Conservation (phyloP, 495 filamentous ascomycete species). For the Aspergillus nanangensis region DNA sequence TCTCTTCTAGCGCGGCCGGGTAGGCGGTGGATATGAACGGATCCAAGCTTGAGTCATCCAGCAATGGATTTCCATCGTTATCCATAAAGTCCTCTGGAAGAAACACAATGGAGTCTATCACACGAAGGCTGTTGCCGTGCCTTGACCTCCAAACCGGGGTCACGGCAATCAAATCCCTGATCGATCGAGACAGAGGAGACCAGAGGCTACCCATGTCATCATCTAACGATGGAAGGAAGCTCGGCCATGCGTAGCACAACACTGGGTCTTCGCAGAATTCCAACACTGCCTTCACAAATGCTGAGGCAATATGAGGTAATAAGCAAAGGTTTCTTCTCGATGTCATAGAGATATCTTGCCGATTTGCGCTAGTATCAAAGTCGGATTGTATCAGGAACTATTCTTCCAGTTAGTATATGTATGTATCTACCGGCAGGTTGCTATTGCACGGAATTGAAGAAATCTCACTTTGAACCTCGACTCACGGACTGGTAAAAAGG, state of each 20-base stretch:
- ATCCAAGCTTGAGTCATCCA: too few species aligned
- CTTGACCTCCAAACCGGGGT: too few species aligned
- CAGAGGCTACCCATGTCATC: too few species aligned
- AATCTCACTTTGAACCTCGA: slow-evolving; percentile 26
- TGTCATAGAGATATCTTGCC: slow-evolving; percentile 31
- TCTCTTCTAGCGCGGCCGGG: too few species aligned
- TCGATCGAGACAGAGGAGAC: too few species aligned
- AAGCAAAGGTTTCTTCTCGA: slow-evolving; percentile 16
- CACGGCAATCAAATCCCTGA: too few species aligned
- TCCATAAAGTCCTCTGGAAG: too few species aligned
- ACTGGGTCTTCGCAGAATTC: slow-evolving; percentile 19
- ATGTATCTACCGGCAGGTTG: background rate
- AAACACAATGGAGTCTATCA: too few species aligned
- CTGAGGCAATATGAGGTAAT: slow-evolving; percentile 12
- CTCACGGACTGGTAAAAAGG: slow-evolving; percentile 32
- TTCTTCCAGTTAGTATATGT: slow-evolving; percentile 6
- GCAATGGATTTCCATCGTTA: too few species aligned
- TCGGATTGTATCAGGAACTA: slow-evolving; percentile 47
- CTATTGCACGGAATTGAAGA: too few species aligned
- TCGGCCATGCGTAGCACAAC: slow-evolving; percentile 21
- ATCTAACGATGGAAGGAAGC: slow-evolving; percentile 26
- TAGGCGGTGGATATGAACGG: too few species aligned
- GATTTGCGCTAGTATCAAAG: slow-evolving; percentile 39
- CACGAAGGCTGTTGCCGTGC: too few species aligned
- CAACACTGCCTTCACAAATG: slow-evolving; percentile 19